Percentiles rank a stretch among this genome's conserved stretches.
phyloP scores from a whole-genome alignment of 1,284 basidiomycete species.

The Vanrija humicola region DNA sequence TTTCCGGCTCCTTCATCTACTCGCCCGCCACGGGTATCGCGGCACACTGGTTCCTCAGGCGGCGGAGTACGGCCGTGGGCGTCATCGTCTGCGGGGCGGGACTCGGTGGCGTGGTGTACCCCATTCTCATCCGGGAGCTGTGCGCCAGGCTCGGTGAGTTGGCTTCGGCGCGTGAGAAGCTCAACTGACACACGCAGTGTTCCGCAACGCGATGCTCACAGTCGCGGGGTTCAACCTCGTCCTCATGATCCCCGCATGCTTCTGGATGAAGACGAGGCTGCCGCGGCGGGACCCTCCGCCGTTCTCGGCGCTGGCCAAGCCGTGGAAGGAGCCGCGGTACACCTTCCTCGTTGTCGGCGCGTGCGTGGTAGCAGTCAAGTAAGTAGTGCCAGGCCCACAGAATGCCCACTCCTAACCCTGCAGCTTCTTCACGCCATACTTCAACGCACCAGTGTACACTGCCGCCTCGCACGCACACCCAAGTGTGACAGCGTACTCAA shows the following conservation, averaged over 20 bases:
- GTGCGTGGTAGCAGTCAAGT: neutral
- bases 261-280: constrained; percentile 19
- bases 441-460: constrained; percentile 8
- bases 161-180: neutral
- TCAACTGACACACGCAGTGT: constrained; percentile 5
- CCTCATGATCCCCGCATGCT: constrained; percentile 23
- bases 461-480: neutral
- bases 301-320: constrained; percentile 3
- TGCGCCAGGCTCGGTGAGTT: constrained; percentile 7
- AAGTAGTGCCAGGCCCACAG: neutral
- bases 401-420: no score
- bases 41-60: constrained; percentile 44
- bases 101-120: constrained; percentile 34
- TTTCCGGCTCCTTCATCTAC: constrained; percentile 37
- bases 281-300: constrained; percentile 17
- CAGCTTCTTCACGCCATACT: constrained; percentile 15
- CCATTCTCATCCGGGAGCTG: constrained; percentile 23
- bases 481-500: constrained; percentile 3
- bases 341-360: constrained; percentile 7
- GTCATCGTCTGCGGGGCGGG: constrained; percentile 42
- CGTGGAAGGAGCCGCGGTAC: constrained; percentile 11
- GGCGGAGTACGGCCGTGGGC: constrained; percentile 39
- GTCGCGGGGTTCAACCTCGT: constrained; percentile 16
- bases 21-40: constrained; percentile 42
- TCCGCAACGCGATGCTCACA: constrained; percentile 23